Conservation (phyloP, 768 basidiomycete genomes). For the Tubosaeta sp. region DNA sequence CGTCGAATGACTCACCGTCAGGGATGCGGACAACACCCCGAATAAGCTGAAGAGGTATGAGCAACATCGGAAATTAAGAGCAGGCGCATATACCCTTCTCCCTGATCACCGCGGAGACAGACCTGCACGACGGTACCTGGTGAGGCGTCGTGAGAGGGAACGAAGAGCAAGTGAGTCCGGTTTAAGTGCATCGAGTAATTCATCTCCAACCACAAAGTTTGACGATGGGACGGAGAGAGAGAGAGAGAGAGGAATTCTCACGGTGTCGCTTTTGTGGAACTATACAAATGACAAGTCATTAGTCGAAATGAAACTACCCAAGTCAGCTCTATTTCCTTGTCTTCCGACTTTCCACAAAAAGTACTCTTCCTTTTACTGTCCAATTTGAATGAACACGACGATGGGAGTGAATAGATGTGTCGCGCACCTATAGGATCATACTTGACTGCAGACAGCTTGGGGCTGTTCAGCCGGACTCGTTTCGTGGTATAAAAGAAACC, state of each 20-base stretch:
- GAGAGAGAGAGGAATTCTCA: background rate
- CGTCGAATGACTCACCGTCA: constrained; percentile 18
- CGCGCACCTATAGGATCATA: constrained; percentile 82
- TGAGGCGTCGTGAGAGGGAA: constrained; percentile 7
- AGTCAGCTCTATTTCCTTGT: constrained; percentile 47
- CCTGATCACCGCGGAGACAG: constrained; percentile 13
- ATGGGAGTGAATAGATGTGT: background rate
- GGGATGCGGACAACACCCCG: constrained; percentile 2
- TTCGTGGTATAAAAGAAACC: constrained; percentile 89
- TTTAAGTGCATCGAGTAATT: constrained; percentile 16
- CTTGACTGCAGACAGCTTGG: constrained; percentile 86
- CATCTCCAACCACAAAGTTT: background rate
- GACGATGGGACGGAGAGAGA: background rate
- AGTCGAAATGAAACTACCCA: background rate
- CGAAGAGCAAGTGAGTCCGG: constrained; percentile 24
- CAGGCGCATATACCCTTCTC: constrained; percentile 19
- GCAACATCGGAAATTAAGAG: background rate
- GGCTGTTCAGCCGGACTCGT: constrained; percentile 59
- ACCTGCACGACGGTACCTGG: constrained; percentile 25
- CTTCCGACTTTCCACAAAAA: constrained; percentile 79
- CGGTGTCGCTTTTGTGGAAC: background rate
- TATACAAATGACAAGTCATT: background rate
- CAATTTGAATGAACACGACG: background rate
- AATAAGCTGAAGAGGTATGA: constrained; percentile 8
- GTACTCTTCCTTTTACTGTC: constrained; percentile 63